Evolutionary conservation across 75 land plant species (phyloP), one percentile per base, ranked within the genome.

Genomic region (Cupressus sempervirens): DNA sequence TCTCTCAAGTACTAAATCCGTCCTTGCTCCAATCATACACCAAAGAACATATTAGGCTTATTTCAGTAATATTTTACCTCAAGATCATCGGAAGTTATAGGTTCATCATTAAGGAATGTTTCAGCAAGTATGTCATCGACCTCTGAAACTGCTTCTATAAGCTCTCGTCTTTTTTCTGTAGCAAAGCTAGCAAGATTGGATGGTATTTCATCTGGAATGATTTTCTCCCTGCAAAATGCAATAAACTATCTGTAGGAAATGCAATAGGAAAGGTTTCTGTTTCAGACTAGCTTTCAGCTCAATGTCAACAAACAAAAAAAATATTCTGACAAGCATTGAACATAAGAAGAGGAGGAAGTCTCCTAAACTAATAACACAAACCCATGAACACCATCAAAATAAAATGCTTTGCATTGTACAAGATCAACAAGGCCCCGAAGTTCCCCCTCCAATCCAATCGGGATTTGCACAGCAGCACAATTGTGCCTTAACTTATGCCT

Each of bases 111-210:
- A 0, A 98, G 91, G 90, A 98, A 98, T 75, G 87, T 81, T 84
- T 98, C 99, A 29, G 99, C 99, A 30, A 98, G 89, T 87, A 88
- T 87, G 88, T 98, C 99, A 90, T 98, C 99, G 53, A 93, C 99
- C 85, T 98, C 99, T 76, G 99, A 95, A 34, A 98, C 95, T 76
- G 84, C 85, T 89, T 98, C 99, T 84, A 96, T 94, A 35, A 98
- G 91, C 87, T 95, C 97, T 29, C 89, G 91, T 83, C 99, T 86
- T 84, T 94, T 98, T 86, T 98, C 99, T 80, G 91, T 77, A 30
- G 89, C 97, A 73, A 90, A 67, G 16, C 85, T 87, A 26, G 89
- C 92, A 82, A 98, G 86, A 76, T 93, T 84, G 10, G 88, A 54
- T 48, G 99, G 99, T 32, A 98, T 86, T 29, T 98, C 99, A 36